These are phyloP conservation scores for Leishmania braziliensis DNA, from an alignment of 208 protist species.

Conservation along the genomic window DNA sequence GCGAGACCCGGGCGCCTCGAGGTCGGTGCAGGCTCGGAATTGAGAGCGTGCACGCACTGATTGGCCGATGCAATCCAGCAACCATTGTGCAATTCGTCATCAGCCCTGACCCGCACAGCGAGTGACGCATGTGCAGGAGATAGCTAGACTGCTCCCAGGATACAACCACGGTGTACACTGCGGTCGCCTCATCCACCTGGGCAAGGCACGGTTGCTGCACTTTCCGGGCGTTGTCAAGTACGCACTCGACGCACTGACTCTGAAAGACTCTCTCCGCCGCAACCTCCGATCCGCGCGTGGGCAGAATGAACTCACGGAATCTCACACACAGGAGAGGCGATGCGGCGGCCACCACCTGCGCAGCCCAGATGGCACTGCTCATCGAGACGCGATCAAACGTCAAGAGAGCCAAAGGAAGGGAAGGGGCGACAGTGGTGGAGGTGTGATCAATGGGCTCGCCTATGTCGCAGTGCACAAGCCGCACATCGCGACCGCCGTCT, in stretches of 20 bases:
- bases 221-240: background rate
- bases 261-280: conserved; percentile 32
- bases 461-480: conserved; percentile 43
- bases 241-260: conserved; percentile 25
- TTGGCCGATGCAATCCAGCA: conserved; percentile 4
- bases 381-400: conserved; percentile 49
- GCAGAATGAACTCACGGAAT: conserved; percentile 41
- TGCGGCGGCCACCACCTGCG: background rate
- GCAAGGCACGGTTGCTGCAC: conserved; percentile 14
- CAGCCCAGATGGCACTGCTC: conserved; percentile 3
- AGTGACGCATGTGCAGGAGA: conserved; percentile 18
- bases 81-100: background rate
- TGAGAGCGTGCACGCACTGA: conserved; percentile 17
- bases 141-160: conserved; percentile 1
- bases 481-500: conserved; percentile 32
- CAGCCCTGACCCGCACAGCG: conserved; percentile 1
- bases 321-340: conserved; percentile 28
- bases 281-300: conserved; percentile 8
- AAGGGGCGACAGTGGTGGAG: conserved; percentile 35
- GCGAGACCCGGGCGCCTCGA: conserved; percentile 8
- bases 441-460: conserved; percentile 30
- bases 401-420: conserved; percentile 50
- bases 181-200: conserved; percentile 13
- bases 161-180: conserved; percentile 26
- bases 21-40: conserved; percentile 10